Base-by-base conservation (phyloP, 2,329 filamentous ascomycete genomes). In the Penicillium capsulatum region DNA sequence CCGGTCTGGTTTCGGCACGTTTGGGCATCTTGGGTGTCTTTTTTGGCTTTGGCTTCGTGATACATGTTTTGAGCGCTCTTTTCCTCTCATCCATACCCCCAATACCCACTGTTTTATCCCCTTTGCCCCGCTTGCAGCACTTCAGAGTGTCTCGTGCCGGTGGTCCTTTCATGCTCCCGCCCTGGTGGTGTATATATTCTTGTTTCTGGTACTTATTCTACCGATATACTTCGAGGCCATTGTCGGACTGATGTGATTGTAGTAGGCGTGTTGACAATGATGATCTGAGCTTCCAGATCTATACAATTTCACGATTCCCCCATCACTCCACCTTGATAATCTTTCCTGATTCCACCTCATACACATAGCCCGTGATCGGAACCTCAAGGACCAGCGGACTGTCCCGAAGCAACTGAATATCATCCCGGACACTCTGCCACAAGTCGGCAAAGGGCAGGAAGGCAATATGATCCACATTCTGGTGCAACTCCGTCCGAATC, bases 291-390 rank as follows among this genome's bases (percentile, higher is more conserved):
- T n/a, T n/a, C n/a, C n/a, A n/a, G n/a, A n/a, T n/a, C n/a, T n/a
- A n/a, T n/a, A n/a, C n/a, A n/a, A n/a, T n/a, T n/a, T n/a, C n/a
- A n/a, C n/a, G n/a, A 24, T 24, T 24, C 11, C 22, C 22, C 11
- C 7, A 7, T 24, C 22, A 44, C 16, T 44, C 37, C 8, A 81
- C 66, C 38, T 65, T 68, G 47, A 67, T 72, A 34, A 75, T 73
- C 61, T 71, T 81, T 0, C 85, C 86, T 1, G 77, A 87, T 69
- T 86, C 79, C 29, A 90, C 83, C 54, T 89, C 81, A 65, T 89
- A 90, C 2, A 90, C 66, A 77, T 84, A 91, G 1, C 86, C 86
- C 4, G 76, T 84, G 31, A 90, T 72, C 0, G 66, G 65, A 3
- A 86, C 74, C 14, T 80, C 70, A 14, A 81, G 69, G 4, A 90